Evolutionary conservation across 768 basidiomycete species (phyloP).

Genomic region (Lactarius indigo): DNA sequence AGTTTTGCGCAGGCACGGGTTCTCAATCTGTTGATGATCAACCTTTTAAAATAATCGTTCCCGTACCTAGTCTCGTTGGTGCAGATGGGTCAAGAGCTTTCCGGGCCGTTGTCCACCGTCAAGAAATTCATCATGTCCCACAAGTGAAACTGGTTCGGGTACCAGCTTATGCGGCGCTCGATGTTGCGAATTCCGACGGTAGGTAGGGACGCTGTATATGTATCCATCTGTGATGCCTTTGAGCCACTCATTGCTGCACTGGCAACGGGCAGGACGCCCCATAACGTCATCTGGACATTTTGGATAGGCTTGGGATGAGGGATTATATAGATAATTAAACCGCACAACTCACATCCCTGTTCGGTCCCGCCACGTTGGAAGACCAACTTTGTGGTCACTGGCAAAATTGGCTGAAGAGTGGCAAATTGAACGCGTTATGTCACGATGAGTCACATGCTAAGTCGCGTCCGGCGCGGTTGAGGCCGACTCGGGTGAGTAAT

Average conservation of each 20-base stretch:
- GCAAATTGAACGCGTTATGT: slow-evolving; percentile 18
- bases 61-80: not conserved
- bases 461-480: slow-evolving; percentile 20
- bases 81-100: not conserved
- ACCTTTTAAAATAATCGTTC: not conserved
- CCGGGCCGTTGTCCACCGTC: not conserved
- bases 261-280: not conserved
- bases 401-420: no score
- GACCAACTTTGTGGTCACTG: no score
- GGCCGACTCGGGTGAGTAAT: slow-evolving; percentile 2
- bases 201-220: not conserved
- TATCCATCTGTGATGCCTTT: not conserved
- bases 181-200: not conserved
- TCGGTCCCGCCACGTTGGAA: no score
- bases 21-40: not conserved
- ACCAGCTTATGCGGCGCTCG: not conserved
- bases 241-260: not conserved
- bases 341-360: no score
- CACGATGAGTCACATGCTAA: slow-evolving; percentile 14
- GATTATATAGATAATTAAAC: no score
- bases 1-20: not conserved
- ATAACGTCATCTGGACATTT: not conserved
- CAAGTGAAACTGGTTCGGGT: not conserved
- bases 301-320: no score
- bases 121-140: not conserved